Evolutionary conservation across 768 basidiomycete species (phyloP).

Genomic region (Multifurca ochricompacta): DNA sequence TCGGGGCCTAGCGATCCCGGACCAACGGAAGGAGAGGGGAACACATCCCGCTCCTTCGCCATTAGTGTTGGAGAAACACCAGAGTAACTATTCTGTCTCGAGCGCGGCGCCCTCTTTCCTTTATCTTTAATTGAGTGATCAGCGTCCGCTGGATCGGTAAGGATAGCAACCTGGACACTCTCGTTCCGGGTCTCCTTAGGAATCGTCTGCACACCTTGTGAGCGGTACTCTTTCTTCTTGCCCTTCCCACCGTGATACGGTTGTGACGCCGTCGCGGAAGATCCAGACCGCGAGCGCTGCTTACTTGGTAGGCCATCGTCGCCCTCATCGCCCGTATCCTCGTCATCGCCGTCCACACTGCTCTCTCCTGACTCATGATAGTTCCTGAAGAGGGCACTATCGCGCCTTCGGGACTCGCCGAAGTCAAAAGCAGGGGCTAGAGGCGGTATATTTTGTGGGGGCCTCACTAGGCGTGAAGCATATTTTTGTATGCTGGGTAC

Average conservation of each 20-base stretch:
- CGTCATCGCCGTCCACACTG: slow-evolving; percentile 78
- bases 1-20: background rate
- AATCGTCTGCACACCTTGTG: slow-evolving; percentile 66
- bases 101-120: slow-evolving; percentile 8
- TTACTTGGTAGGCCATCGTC: slow-evolving; percentile 25
- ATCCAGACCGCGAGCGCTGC: slow-evolving; percentile 26
- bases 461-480: slow-evolving; percentile 50
- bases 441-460: slow-evolving; percentile 34
- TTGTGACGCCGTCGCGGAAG: slow-evolving; percentile 31
- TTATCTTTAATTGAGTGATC: slow-evolving; percentile 19
- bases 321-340: slow-evolving; percentile 39
- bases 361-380: slow-evolving; percentile 56
- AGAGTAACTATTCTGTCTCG: slow-evolving; percentile 8
- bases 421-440: slow-evolving; percentile 46
- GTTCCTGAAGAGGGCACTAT: slow-evolving; percentile 32
- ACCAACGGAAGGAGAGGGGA: background rate
- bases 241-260: slow-evolving; percentile 29
- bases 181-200: slow-evolving; percentile 44
- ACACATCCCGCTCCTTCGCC: background rate
- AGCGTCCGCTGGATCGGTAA: slow-evolving; percentile 17
- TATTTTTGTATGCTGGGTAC: slow-evolving; percentile 76
- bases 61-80: background rate
- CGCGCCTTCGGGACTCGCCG: slow-evolving; percentile 27
- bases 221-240: slow-evolving; percentile 50
- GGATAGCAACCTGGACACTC: slow-evolving; percentile 48